Evolutionary conservation across 2,329 filamentous ascomycete genomes (phyloP), one percentile per base, ranked within the genome.

Genomic region (Exserohilum turcica): DNA sequence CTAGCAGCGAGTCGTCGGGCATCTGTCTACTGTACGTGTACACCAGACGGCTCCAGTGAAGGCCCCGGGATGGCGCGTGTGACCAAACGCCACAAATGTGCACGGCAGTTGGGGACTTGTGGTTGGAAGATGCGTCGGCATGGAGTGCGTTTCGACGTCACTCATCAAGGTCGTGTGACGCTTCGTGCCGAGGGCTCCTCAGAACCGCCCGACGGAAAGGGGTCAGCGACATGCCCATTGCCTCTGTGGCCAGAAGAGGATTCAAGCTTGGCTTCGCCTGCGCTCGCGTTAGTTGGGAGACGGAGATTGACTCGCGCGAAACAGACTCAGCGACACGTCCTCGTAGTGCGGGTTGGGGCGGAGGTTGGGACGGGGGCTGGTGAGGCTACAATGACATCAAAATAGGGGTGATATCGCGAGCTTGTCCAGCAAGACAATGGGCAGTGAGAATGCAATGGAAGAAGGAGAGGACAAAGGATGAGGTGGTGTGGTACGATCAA

Each of bases 401-500:
- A 24, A 7, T 24, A 24, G 21, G 7, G n/a, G n/a, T n/a, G n/a
- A n/a, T n/a, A n/a, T n/a, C n/a, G n/a, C n/a, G 21, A 24, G 7
- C 21, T 24, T 24, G 21, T n/a, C n/a, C n/a, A n/a, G n/a, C n/a
- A n/a, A n/a, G n/a, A n/a, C n/a, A n/a, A n/a, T n/a, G n/a, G n/a
- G n/a, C n/a, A n/a, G n/a, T 24, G 7, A 21, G 6, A n/a, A 21
- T 33, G n/a, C n/a, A 31, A n/a, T 31, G 27, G 27, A 24, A 5
- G 19, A 27, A 5, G 6, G 18, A 24, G 12, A 24, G 12, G 9
- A 48, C 9, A 12, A 18, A 7, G 32, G 15, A 18, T 16, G 32
- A 40, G 31, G 6, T 19, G 15, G 19, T 29, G 44, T 24, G 45
- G 49, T 53, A 39, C 31, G 24, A 49, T 53, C 40, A 53, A 56